Evolutionary conservation across 2,329 filamentous ascomycete genomes (phyloP), one percentile per base, ranked within the genome.

Genomic region (Massarina eburnea): DNA sequence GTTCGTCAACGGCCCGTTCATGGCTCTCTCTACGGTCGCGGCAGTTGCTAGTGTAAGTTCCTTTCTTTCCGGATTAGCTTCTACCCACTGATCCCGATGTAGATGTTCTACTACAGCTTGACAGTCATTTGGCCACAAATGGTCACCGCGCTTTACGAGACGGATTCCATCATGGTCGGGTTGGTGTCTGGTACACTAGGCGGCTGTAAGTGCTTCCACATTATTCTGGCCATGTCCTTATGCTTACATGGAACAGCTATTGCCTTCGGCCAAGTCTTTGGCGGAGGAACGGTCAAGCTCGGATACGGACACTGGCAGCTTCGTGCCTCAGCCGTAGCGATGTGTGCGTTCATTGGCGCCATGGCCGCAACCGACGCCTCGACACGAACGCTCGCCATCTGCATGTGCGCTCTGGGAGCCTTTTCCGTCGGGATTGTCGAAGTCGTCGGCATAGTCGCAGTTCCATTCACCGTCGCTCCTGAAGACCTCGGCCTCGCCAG

Each of bases 391-490:
- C 24, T 46, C 5, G 49, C 46, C 2, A 51, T 55, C 24, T 21
- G 21, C 14, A 41, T 51, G 32, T 49, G 44, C 20, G 20, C 41
- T 29, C 37, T 55, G 6, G 39, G 65, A 49, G 41, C 68, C 55
- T 57, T 79, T 74, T 41, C 67, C 71, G 48, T 75, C 62, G 33
- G 72, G 64, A 50, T 80, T 70, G 49, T 76, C 67, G 55, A 75
- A 68, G 58, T 77, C 58, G 46, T 67, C 60, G 21, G 52, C n/a
- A 55, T 52, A 26, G 43, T 57, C 33, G 54, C 51, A 9, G 49
- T 55, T 6, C 51, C 51, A 2, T 57, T 55, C 33, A 52, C 51
- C 17, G 51, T 57, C 7, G 33, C 50, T 26, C 49, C 51, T 7
- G 30, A 44, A 15, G 51, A 57, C 29, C 52, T 57, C 1, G 49